Percentiles rank a stretch among this genome's conserved stretches.
Conservation (phyloP, 2,329 filamentous ascomycete species). For the Fusarium sp. region DNA sequence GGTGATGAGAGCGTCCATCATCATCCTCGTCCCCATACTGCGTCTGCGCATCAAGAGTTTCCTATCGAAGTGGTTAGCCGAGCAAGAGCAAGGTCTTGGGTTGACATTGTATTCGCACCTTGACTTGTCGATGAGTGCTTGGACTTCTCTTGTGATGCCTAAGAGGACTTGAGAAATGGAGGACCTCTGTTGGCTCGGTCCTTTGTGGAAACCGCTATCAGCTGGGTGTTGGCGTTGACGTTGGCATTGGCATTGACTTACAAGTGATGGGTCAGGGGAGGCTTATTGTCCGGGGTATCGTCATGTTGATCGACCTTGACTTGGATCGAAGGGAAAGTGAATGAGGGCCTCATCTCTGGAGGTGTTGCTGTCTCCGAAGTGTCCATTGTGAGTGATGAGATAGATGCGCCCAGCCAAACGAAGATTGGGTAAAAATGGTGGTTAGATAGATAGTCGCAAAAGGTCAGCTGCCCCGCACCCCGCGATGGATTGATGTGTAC, state of each 20-base stretch:
- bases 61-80: constrained; percentile 61
- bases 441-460: background rate
- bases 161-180: constrained; percentile 64
- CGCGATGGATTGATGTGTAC: constrained; percentile 19
- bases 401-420: background rate
- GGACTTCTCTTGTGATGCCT: constrained; percentile 70
- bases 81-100: background rate
- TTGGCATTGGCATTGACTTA: constrained; percentile 51
- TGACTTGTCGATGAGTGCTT: constrained; percentile 69
- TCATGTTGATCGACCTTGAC: constrained; percentile 50
- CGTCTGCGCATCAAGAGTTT: constrained; percentile 90
- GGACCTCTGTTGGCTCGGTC: constrained; percentile 57
- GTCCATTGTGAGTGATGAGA: constrained; percentile 39
- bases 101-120: constrained; percentile 54
- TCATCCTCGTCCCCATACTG: constrained; percentile 87
- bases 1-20: constrained; percentile 83
- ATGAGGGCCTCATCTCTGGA: constrained; percentile 39
- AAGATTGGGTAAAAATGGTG: background rate
- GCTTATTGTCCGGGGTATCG: constrained; percentile 43
- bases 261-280: constrained; percentile 56
- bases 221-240: constrained; percentile 38
- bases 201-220: constrained; percentile 48
- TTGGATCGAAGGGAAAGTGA: constrained; percentile 49
- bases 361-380: constrained; percentile 27
- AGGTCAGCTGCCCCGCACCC: constrained; percentile 42